Conservation (phyloP, 116 monocot species). For the Zostera marina region DNA sequence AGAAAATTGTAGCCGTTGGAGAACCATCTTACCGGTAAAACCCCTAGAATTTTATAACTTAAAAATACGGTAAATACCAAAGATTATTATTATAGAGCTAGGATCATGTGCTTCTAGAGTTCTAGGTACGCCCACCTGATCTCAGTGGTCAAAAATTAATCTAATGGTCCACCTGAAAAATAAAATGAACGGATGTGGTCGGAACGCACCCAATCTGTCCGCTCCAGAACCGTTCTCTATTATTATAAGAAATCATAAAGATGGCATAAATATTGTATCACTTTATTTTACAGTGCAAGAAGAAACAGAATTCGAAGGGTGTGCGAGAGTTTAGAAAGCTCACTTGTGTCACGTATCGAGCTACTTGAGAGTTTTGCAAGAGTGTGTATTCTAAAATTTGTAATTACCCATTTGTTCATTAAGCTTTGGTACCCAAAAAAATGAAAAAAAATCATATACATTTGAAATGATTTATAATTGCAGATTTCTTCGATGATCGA, state of each 20-base stretch:
- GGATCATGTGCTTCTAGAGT: no score
- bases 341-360: constrained; percentile 61
- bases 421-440: not conserved
- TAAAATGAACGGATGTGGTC: no score
- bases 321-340: constrained; percentile 68
- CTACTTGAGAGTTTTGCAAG: constrained; percentile 92
- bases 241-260: no score
- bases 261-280: not conserved
- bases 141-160: no score
- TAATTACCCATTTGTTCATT: not conserved
- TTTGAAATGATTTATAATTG: constrained; percentile 2
- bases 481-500: constrained; percentile 99
- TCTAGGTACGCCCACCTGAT: no score
- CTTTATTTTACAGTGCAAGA: constrained; percentile 42
- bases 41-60: not conserved
- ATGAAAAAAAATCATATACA: not conserved
- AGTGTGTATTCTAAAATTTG: constrained; percentile 19
- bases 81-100: no score
- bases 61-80: not conserved
- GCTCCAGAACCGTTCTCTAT: no score
- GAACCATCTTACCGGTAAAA: constrained; percentile 92
- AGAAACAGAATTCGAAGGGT: constrained; percentile 68
- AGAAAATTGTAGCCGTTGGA: constrained; percentile 91
- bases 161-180: no score
- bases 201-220: no score